phyloP scores from a whole-genome alignment of 495 filamentous ascomycete genomes.

The Podospora conica region DNA sequence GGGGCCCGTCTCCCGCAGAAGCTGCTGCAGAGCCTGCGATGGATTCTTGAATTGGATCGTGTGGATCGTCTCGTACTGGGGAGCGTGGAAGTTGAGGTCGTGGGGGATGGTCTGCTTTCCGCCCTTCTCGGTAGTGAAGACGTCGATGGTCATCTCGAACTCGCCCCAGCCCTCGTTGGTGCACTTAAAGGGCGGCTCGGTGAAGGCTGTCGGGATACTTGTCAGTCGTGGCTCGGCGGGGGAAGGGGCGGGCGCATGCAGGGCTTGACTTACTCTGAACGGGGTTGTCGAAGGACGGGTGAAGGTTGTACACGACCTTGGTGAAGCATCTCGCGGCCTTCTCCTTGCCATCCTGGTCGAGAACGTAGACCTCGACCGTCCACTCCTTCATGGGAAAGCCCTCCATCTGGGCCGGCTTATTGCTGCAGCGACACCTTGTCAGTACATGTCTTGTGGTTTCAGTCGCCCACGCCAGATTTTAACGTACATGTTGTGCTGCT shows the following conservation, averaged over 20 bases:
- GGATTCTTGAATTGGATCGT: constrained; percentile 84
- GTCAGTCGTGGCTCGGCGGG: constrained; percentile 7
- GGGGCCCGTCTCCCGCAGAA: constrained; percentile 74
- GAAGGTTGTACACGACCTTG: constrained; percentile 84
- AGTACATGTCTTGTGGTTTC: not conserved
- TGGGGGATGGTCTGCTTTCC: constrained; percentile 76
- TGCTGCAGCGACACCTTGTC: constrained; percentile 28
- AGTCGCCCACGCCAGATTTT: not conserved
- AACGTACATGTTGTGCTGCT: constrained; percentile 81
- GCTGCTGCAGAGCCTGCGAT: constrained; percentile 66
- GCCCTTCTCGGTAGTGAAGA: constrained; percentile 74
- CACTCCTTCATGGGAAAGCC: constrained; percentile 85
- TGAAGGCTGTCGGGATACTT: constrained; percentile 52
- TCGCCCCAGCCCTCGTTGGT: constrained; percentile 97
- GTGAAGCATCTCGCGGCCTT: constrained; percentile 79
- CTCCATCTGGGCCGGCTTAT: constrained; percentile 68
- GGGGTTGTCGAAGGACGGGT: constrained; percentile 83
- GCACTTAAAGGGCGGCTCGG: constrained; percentile 80
- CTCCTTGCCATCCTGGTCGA: constrained; percentile 57
- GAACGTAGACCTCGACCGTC: constrained; percentile 58
- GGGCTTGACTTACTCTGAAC: constrained; percentile 59
- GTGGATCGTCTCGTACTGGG: constrained; percentile 80
- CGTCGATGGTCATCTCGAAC: constrained; percentile 87
- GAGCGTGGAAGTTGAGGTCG: constrained; percentile 84
- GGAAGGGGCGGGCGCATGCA: not conserved